Conservation (phyloP, 2,329 filamentous ascomycete species). For the Talaromyces albobiverticillius region DNA sequence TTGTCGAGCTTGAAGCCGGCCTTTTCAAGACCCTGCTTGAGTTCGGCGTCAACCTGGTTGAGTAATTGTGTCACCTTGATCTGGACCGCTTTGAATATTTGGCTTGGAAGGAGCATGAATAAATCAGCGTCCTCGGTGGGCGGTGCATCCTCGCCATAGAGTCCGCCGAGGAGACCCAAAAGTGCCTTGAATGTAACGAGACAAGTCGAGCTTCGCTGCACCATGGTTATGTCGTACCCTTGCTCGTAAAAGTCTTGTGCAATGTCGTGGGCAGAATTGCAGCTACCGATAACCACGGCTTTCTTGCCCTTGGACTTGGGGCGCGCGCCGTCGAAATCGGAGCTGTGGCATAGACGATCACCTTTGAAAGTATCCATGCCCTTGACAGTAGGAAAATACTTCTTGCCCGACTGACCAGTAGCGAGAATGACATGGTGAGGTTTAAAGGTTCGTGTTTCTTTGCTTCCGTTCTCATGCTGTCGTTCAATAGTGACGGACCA, state of each 20-base stretch:
- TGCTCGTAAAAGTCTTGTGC: conserved; percentile 66
- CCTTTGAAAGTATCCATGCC: conserved; percentile 57
- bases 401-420: conserved; percentile 67
- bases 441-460: conserved; percentile 54
- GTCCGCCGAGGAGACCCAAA: conserved; percentile 52
- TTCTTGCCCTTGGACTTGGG: conserved; percentile 53
- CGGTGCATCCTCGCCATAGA: conserved; percentile 51
- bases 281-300: conserved; percentile 64
- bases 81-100: conserved; percentile 61
- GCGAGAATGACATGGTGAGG: conserved; percentile 65
- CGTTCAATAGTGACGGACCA: conserved; percentile 58
- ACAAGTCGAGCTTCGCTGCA: conserved; percentile 65
- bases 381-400: conserved; percentile 49
- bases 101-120: conserved; percentile 56
- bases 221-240: conserved; percentile 65
- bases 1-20: conserved; percentile 61
- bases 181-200: conserved; percentile 58
- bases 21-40: conserved; percentile 47
- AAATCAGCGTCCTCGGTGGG: conserved; percentile 66
- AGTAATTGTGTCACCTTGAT: conserved; percentile 38
- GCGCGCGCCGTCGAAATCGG: conserved; percentile 56
- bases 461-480: conserved; percentile 34
- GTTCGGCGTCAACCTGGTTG: conserved; percentile 31
- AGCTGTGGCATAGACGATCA: conserved; percentile 59
- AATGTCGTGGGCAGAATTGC: conserved; percentile 69